phyloP scores from a whole-genome alignment of 371 early-diverging fungal species.

The Actinomucor elegans region DNA sequence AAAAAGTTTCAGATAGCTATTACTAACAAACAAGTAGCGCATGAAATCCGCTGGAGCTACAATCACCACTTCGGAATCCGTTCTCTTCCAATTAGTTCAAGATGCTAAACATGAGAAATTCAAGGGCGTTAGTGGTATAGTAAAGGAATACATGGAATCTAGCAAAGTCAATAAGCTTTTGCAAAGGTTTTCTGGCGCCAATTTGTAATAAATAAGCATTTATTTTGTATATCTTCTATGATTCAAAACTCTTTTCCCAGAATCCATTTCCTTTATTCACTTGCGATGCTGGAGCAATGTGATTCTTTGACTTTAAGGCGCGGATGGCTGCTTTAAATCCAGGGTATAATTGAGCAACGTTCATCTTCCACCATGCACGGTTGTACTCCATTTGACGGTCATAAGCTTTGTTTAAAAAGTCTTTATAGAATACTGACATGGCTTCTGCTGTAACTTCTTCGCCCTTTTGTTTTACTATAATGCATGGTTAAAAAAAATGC shows the following conservation, averaged over 20 bases:
- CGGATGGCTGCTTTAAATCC: slow-evolving; percentile 63
- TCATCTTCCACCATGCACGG: slow-evolving; percentile 73
- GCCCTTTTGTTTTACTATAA: slow-evolving; percentile 33
- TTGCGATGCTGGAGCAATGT: neutral
- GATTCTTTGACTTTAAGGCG: slow-evolving; percentile 14
- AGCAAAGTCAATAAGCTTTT: slow-evolving; percentile 67
- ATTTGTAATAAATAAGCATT: slow-evolving; percentile 15
- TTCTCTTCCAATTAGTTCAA: slow-evolving; percentile 88
- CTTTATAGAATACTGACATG: slow-evolving; percentile 75
- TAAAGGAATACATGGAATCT: slow-evolving; percentile 77
- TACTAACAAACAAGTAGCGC: slow-evolving; percentile 40
- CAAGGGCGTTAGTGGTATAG: slow-evolving; percentile 72
- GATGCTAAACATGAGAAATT: slow-evolving; percentile 83
- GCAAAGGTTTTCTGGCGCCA: slow-evolving; percentile 31
- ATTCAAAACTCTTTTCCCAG: slow-evolving; percentile 56
- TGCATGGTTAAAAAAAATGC: neutral
- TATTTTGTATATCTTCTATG: slow-evolving; percentile 26
- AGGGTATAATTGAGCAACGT: slow-evolving; percentile 66
- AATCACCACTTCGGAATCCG: slow-evolving; percentile 86
- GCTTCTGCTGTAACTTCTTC: slow-evolving; percentile 67
- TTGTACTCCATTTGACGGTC: slow-evolving; percentile 78
- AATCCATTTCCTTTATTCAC: slow-evolving; percentile 29
- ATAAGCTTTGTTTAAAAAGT: slow-evolving; percentile 72
- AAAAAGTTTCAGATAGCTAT: neutral
- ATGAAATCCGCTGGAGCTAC: slow-evolving; percentile 75